A percentile compares a stretch with the other conserved stretches of the same genome.
Conservation (phyloP, 768 basidiomycete species). For the Suillus spraguei region DNA sequence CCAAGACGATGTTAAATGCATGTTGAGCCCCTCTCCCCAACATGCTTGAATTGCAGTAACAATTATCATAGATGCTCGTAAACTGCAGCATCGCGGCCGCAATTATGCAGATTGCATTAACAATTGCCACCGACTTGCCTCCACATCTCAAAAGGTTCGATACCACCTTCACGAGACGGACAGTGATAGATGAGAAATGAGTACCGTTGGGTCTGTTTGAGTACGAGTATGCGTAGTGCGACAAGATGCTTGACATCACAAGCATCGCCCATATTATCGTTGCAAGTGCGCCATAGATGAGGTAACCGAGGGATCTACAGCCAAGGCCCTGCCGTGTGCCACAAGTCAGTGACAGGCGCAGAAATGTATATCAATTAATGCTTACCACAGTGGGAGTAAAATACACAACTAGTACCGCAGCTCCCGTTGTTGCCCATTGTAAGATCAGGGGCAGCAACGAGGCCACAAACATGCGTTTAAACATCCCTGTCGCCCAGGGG, state of each 20-base stretch:
- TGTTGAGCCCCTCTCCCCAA: slow-evolving; percentile 13
- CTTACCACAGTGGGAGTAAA: slow-evolving; percentile 28
- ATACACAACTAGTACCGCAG: slow-evolving; percentile 25
- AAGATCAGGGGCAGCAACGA: slow-evolving; percentile 23
- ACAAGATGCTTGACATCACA: slow-evolving; percentile 30
- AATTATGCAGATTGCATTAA: slow-evolving; percentile 26
- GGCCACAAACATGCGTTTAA: slow-evolving; percentile 23
- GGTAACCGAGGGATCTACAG: slow-evolving; percentile 36
- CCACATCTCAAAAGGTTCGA: slow-evolving; percentile 18
- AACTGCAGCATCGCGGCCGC: slow-evolving; percentile 28
- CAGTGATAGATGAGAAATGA: neutral
- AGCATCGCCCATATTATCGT: slow-evolving; percentile 34
- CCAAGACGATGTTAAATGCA: slow-evolving; percentile 35
- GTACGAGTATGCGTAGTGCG: slow-evolving; percentile 18
- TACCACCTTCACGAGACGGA: slow-evolving; percentile 6
- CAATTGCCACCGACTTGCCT: slow-evolving; percentile 22
- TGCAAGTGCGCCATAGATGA: slow-evolving; percentile 31
- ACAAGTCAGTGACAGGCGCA: neutral
- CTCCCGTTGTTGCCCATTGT: slow-evolving; percentile 31
- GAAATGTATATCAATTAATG: neutral
- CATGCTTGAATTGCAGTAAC: slow-evolving; percentile 28
- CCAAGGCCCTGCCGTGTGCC: slow-evolving; percentile 29
- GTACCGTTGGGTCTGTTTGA: neutral
- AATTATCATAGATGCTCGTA: slow-evolving; percentile 23
- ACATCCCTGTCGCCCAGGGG: slow-evolving; percentile 23